Base-by-base conservation (phyloP, 1,284 basidiomycete genomes). In the Quambalaria eucalypti region DNA sequence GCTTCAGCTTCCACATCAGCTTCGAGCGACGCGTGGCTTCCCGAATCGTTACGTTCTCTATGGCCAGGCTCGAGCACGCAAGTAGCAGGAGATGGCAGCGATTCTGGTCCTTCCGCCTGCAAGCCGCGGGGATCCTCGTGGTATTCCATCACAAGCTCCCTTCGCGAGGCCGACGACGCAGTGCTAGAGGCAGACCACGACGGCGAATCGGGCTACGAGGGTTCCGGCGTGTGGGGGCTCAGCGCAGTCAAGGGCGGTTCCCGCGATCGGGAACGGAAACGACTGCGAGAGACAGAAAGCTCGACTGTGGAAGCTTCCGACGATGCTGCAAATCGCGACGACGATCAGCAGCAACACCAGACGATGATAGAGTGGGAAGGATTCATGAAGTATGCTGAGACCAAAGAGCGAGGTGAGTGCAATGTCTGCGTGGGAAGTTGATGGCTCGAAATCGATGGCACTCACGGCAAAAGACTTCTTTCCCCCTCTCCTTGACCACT, bases 221-320 rank as follows among this genome's bases (percentile, higher is more conserved):
- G 73, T 9, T 72, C 69, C 16, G 66, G 70, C 21, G 73, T 74
- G 0, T 74, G 73, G 73, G 73, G 73, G 26, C 64, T 74, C 2
- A 62, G 61, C 1, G 71, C 69, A 21, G 60, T 71, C 42, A 46
- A 46, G 42, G 21, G 25, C 25, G 25, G 42, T 21, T 46, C 42
- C 16, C 19, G 42, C 4, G 42, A 46, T 14, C n/a, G 42, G 4
- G 21, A 46, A 26, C n/a, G 42, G 6, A 14, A 46, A 46, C 19
- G 6, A 5, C 25, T 26, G n/a, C 42, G 25, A 26, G 14, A 26
- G 21, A 21, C 16, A 21, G 21, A 46, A 26, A 14, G 16, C 14
- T 26, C 42, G 21, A 26, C 12, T 21, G 25, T 19, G 16, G 25
- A 46, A 21, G 21, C 6, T 23, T 19, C 19, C 5, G 14, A 46